Base-by-base conservation (phyloP, 2,329 filamentous ascomycete genomes). In the Mycocentrospora acerina region DNA sequence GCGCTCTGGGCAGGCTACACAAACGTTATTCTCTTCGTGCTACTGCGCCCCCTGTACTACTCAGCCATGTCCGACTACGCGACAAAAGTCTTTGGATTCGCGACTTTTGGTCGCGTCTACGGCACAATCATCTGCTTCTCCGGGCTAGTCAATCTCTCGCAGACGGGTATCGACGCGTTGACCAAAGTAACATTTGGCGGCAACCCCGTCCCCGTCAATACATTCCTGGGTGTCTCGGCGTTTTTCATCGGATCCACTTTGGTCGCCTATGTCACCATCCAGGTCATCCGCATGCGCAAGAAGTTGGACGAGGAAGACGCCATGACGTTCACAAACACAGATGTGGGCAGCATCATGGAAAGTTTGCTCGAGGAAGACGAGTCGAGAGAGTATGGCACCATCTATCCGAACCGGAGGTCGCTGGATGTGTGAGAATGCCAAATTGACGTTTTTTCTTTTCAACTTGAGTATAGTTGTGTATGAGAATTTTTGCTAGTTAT, bases 61-160 rank as follows among this genome's bases (percentile, higher is more conserved):
- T 93, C 88, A 0, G 84, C 88, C 7, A 87, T 95, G 53, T 90
- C 85, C 27, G 90, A 95, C 69, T 95, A 93, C 61, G 80, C 81
- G 17, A 88, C 88, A 44, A 95, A 95, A 66, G 89, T 95, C 24
- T 95, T 95, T 63, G 90, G 90, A 12, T 95, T 95, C 70, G 66
- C 83, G 44, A 95, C 89, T 0, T 95, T 95, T 54, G 90, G 90
- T 30, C 95, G 88, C 40, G 89, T 96, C n/a, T 95, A 95, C 67
- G 90, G 90, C 9, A 77, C 90, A 14, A 86, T 95, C 51, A 95
- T 95, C 53, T 94, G 88, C 67, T 71, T 93, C 2, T 85, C 89
- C 0, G 90, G 90, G 0, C 65, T 95, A 1, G 77, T 90, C 58
- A 95, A 94, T 67, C 90, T 96, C 5, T 80, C 80, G 2, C 88